Base-by-base conservation (phyloP, 2,329 filamentous ascomycete genomes). In the Botryotinia convoluta region DNA sequence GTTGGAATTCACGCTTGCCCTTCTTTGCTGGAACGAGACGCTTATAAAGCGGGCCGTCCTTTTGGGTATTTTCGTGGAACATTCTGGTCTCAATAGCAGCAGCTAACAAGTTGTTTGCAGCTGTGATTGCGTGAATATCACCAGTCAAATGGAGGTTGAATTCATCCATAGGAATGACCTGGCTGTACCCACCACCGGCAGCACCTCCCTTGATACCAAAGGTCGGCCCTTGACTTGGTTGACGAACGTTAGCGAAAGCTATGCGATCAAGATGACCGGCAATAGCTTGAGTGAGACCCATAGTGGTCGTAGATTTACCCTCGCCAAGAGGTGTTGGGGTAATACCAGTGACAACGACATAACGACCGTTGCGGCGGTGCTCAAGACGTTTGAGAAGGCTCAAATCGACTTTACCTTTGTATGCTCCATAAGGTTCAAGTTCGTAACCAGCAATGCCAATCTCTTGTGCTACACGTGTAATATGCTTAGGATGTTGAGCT, bases 91-190 rank as follows among this genome's bases (percentile, higher is more conserved):
- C 96, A 76, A 99, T 97, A 51, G 96, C 96, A 72, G 96, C 96
- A 62, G 96, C 95, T 61, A 99, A 89, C 73, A 99, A 87, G 84
- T 99, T 99, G 88, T 98, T 99, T 54, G 96, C 96, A 42, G 95
- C 95, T 71, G 94, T 94, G 80, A 99, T 96, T 77, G 96, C 96
- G 82, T 99, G 96, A 73, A 99, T 98, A 82, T 99, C 96, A 79
- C 96, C 96, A 72, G 96, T 99, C 80, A 99, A 85, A 83, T 99
- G 96, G 81, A 99, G 86, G 84, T 99, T 99, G 87, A 99, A 99
- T 83, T 99, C 96, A 79, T 99, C 96, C 96, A 99, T 99, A 74
- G 96, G 96, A 79, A 99, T 98, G 81, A 99, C 96, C 83, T 99
- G 96, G 83, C 94, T 97, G 89, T 98, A 99, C 57, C 96, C 96